Base-by-base conservation (phyloP, 768 basidiomycete genomes). In the Podaxis pistillaris region DNA sequence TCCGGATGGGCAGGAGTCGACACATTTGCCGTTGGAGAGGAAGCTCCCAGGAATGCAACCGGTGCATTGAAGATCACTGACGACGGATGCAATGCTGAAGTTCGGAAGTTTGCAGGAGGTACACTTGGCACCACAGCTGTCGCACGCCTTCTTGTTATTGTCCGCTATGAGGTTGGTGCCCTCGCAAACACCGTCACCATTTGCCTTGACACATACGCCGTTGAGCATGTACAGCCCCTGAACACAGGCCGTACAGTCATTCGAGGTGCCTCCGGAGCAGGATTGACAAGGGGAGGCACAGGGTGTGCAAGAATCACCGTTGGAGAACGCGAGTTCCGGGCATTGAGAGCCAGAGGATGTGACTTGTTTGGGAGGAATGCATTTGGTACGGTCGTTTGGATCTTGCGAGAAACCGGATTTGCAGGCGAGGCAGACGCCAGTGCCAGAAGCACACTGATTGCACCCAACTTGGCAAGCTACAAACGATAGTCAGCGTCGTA, bases 121-220 rank as follows among this genome's bases (percentile, higher is more conserved):
- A 70, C 93, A 95, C 66, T 88, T 89, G 0, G 88, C 75, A 1
- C 90, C 90, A 68, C 93, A 94, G 60, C 91, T 82, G 68, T 94
- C 91, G 68, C 93, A 95, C 60, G 86, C 86, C 17, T 79, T 75
- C 75, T 93, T 94, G 69, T 83, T 81, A 64, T 91, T 91, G 65
- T 95, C 89, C 17, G 86, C 91, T 44, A 94, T 84, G 62, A 90
- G 73, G 41, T 76, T 81, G 11, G 86, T 82, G 0, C 86, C 86
- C 28, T 81, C 74, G 70, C 94, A 96, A 5, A 93, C 82, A 0
- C 94, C 94, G 55, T 84, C 82, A 0, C 73, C 70, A 68, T 86
- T 83, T 28, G 87, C 79, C 33, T 81, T 74, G 1, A 94, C 88
- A 70, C 94, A 95, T 15, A 70, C 72, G 1, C 90, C 90, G 51